Conservation (phyloP, 1,284 basidiomycete genomes). For the Microbotryomycetes sp. region DNA sequence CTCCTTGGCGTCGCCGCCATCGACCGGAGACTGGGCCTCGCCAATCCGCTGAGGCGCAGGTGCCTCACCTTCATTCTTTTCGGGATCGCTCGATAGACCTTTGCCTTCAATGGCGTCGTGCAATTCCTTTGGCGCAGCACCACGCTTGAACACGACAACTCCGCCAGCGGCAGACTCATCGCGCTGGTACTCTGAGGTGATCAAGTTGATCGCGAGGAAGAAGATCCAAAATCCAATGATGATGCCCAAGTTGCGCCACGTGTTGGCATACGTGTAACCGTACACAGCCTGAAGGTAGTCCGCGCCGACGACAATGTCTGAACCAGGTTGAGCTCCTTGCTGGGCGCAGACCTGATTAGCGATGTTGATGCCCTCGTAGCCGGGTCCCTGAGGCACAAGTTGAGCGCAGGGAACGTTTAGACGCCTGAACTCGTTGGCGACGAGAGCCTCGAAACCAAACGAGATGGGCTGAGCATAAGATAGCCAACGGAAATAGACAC, state of each 20-base stretch:
- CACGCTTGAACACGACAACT: conserved; percentile 29
- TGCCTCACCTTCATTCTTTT: neutral
- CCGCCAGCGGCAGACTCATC: conserved; percentile 26
- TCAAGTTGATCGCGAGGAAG: conserved; percentile 51
- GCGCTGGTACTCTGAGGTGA: conserved; percentile 36
- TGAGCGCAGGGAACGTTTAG: conserved; percentile 26
- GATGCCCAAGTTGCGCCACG: conserved; percentile 51
- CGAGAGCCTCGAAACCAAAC: conserved; percentile 44
- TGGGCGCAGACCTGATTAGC: conserved; percentile 28
- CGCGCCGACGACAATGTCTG: conserved; percentile 45
- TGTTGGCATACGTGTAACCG: conserved; percentile 54
- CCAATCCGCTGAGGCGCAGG: neutral
- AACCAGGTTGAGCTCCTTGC: conserved; percentile 7
- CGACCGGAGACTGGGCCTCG: neutral
- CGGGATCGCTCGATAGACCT: neutral
- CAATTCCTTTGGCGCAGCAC: conserved; percentile 23
- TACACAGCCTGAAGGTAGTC: conserved; percentile 51
- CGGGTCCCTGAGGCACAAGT: conserved; percentile 42
- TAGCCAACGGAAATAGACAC: conserved; percentile 47
- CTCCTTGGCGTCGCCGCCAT: conserved; percentile 30
- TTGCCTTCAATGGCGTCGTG: conserved; percentile 19
- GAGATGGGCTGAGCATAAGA: conserved; percentile 48
- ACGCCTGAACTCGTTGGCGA: conserved; percentile 46
- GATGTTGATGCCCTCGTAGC: conserved; percentile 33
- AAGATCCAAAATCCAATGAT: conserved; percentile 45